A percentile compares a stretch with the other conserved stretches of the same genome.
Evolutionary conservation across 495 filamentous ascomycete genomes (phyloP).

Genomic region (Hypoxylon intermedium): DNA sequence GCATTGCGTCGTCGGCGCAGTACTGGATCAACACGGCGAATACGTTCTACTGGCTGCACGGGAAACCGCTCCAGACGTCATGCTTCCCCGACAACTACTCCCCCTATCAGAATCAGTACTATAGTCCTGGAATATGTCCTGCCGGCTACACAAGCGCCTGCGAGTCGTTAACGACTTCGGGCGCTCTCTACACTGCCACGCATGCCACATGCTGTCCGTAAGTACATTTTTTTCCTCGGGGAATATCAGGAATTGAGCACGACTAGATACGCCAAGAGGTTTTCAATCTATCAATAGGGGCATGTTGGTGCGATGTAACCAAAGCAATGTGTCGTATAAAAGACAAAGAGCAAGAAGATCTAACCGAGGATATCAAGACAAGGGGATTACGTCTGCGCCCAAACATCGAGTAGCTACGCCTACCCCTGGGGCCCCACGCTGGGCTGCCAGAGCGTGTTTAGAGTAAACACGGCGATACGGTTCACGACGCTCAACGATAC

Average conservation of each 20-base stretch:
- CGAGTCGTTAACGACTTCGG: slow-evolving; percentile 11
- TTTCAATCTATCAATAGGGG: background rate
- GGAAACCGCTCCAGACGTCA: slow-evolving; percentile 15
- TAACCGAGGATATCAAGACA: slow-evolving; percentile 7
- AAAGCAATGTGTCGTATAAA: too few species aligned
- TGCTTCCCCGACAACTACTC: slow-evolving; percentile 33
- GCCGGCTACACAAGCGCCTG: slow-evolving; percentile 36
- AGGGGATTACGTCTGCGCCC: slow-evolving; percentile 28
- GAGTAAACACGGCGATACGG: slow-evolving; percentile 13
- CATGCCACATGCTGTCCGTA: slow-evolving; percentile 44
- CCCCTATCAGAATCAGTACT: slow-evolving; percentile 33
- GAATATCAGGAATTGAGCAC: background rate
- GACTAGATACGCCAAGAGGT: background rate
- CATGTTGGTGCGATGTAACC: too few species aligned
- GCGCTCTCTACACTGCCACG: slow-evolving; percentile 13
- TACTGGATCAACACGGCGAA: slow-evolving; percentile 51
- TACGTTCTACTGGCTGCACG: slow-evolving; percentile 38
- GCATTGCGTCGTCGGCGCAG: slow-evolving; percentile 46
- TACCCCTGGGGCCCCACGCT: slow-evolving; percentile 27
- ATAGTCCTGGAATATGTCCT: slow-evolving; percentile 39
- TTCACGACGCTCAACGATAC: slow-evolving; percentile 33
- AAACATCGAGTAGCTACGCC: slow-evolving; percentile 26
- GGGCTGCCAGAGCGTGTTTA: slow-evolving; percentile 24
- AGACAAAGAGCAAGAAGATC: background rate
- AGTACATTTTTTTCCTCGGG: slow-evolving; percentile 8